Evolutionary conservation across 2,329 filamentous ascomycete species (phyloP).

Genomic region (Aspergillus sp.): DNA sequence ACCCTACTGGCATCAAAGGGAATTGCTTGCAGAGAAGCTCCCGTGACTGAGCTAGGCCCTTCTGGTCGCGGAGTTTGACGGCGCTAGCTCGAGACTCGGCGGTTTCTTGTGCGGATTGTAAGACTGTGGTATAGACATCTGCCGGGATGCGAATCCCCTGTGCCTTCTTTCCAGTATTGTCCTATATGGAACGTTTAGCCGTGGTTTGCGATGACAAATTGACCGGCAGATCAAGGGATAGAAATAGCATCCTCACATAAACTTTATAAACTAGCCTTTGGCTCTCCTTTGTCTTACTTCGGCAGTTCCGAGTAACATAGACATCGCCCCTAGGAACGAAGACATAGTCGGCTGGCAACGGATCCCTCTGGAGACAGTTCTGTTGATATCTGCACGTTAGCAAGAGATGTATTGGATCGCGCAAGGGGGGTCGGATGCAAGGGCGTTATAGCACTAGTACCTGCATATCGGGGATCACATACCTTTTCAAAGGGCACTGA

Average conservation of each 20-base stretch:
- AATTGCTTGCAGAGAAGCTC: conserved; percentile 33
- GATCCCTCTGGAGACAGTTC: conserved; percentile 32
- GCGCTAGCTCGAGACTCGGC: conserved; percentile 40
- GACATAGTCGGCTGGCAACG: conserved; percentile 33
- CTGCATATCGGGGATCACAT: background rate
- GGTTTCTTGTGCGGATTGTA: conserved; percentile 40
- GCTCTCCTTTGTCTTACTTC: conserved; percentile 35
- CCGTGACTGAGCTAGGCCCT: conserved; percentile 26
- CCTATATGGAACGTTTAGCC: conserved; percentile 20
- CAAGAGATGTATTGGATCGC: background rate
- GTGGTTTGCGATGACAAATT: background rate
- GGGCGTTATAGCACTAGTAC: background rate
- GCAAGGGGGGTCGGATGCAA: conserved; percentile 8
- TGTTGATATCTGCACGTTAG: conserved; percentile 17
- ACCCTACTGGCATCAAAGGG: conserved; percentile 38
- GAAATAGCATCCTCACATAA: conserved; percentile 29
- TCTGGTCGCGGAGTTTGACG: conserved; percentile 38
- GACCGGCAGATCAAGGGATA: background rate
- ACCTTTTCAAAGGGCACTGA: conserved; percentile 31
- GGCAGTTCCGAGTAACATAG: conserved; percentile 46
- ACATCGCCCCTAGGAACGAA: conserved; percentile 45
- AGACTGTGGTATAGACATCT: conserved; percentile 40
- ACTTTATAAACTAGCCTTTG: conserved; percentile 35
- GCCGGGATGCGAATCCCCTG: conserved; percentile 47
- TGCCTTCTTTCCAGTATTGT: conserved; percentile 29